Conservation (phyloP, 345 rosid genomes). For the Barbarea vulgaris region DNA sequence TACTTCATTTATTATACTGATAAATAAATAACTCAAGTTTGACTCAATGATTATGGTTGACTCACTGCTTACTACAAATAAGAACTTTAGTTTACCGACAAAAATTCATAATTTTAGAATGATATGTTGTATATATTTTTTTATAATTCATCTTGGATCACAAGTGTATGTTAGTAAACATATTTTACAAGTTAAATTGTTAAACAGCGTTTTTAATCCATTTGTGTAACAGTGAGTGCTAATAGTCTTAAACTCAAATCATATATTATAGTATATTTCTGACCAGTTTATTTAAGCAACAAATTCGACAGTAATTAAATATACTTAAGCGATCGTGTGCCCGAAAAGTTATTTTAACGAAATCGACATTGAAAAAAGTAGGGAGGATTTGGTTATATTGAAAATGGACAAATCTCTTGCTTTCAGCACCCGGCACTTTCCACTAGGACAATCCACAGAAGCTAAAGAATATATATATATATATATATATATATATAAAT, state of each 20-base stretch:
- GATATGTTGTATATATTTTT: no score
- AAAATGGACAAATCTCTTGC: conserved; percentile 37
- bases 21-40: conserved; percentile 21
- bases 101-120: no score
- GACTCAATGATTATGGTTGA: conserved; percentile 25
- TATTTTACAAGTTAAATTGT: no score
- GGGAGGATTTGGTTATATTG: conserved; percentile 11
- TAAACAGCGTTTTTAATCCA: not conserved
- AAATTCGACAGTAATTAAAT: not conserved
- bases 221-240: not conserved
- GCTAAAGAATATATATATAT: not conserved
- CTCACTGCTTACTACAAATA: not conserved
- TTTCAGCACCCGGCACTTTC: conserved; percentile 36
- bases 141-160: no score
- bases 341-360: conserved; percentile 2
- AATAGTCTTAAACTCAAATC: not conserved
- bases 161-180: no score
- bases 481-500: no score
- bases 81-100: no score
- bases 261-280: not conserved
- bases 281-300: not conserved
- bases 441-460: conserved; percentile 31
- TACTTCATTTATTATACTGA: conserved; percentile 33
- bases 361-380: not conserved
- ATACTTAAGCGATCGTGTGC: not conserved